A percentile compares a stretch with the other conserved stretches of the same genome.
Evolutionary conservation across 352 stramenopile genomes (phyloP).

Genomic region (Phytophthora sp.): DNA sequence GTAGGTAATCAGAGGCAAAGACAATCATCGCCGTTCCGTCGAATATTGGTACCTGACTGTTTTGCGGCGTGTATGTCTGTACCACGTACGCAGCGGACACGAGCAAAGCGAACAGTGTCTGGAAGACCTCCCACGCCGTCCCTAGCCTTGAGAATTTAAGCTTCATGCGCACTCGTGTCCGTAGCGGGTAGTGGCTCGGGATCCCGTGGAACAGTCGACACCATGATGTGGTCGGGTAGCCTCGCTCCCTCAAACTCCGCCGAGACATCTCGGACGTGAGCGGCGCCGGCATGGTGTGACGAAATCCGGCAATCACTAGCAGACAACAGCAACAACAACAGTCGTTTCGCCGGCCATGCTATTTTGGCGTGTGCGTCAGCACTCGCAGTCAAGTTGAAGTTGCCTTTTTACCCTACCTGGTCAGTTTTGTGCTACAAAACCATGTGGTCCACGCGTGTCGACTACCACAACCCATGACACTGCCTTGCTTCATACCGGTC

Average conservation of each 20-base stretch:
- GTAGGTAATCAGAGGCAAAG: constrained; percentile 60
- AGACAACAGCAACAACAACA: neutral
- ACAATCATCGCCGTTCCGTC: constrained; percentile 49
- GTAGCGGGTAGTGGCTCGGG: constrained; percentile 55
- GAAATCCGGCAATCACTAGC: neutral
- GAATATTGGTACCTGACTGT: constrained; percentile 27
- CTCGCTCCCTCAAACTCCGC: constrained; percentile 19
- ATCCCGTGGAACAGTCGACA: constrained; percentile 59
- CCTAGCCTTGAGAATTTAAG: constrained; percentile 58
- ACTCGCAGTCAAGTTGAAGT: constrained; percentile 20
- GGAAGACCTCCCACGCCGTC: constrained; percentile 61
- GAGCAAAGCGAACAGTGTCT: constrained; percentile 60
- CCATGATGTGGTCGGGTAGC: constrained; percentile 6
- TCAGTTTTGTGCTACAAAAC: constrained; percentile 2
- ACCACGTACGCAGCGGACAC: constrained; percentile 58
- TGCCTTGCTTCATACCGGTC: neutral
- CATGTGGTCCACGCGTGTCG: neutral
- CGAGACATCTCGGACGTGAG: constrained; percentile 15
- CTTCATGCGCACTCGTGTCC: constrained; percentile 63
- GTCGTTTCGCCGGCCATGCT: neutral
- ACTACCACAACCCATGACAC: neutral
- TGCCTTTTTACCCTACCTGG: constrained; percentile 1
- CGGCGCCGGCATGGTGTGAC: constrained; percentile 3
- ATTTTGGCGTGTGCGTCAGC: constrained; percentile 1
- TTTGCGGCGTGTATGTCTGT: constrained; percentile 49